Evolutionary conservation across 129 eudicot species (phyloP).

Genomic region (Tagetes patula): DNA sequence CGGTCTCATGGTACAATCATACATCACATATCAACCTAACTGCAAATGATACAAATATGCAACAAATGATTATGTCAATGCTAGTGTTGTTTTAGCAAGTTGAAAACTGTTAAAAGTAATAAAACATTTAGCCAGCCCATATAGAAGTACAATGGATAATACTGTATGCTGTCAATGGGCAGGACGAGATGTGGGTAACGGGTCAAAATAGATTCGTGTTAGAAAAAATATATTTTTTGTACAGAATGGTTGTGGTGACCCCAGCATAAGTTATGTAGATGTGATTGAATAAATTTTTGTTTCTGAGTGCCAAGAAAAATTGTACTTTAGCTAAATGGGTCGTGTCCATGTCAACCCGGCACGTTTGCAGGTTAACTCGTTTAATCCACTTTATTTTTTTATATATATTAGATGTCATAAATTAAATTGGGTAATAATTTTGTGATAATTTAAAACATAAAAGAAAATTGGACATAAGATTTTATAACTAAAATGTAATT

Average conservation of each 20-base stretch:
- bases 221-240: neutral
- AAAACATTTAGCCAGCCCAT: neutral
- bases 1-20: slow-evolving; percentile 8
- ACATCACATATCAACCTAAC: slow-evolving; percentile 21
- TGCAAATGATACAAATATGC: slow-evolving; percentile 14
- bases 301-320: neutral
- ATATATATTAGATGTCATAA: neutral
- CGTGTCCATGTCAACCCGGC: no score
- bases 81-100: neutral
- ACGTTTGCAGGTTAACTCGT: no score
- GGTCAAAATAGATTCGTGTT: neutral
- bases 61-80: neutral
- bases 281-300: neutral
- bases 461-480: neutral
- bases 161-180: neutral
- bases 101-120: neutral
- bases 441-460: neutral
- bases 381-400: neutral
- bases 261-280: neutral
- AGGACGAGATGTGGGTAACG: neutral
- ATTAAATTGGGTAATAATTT: no score
- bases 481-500: no score
- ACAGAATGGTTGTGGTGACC: neutral
- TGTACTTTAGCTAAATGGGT: neutral
- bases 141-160: neutral